Base-by-base conservation (phyloP, 495 filamentous ascomycete genomes). In the Penicillium salamii region DNA sequence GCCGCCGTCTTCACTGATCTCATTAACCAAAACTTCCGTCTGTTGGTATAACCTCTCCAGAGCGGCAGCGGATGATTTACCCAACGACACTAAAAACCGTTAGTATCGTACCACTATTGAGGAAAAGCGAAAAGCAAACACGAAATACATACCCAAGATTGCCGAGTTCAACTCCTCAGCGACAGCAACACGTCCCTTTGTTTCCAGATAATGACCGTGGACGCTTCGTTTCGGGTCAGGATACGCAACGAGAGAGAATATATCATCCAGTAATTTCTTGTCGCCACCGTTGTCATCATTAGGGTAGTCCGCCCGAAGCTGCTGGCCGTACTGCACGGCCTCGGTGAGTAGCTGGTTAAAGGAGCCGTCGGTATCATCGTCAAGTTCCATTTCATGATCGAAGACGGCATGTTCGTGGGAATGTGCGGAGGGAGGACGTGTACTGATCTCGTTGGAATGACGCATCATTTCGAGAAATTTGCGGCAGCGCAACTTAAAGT, bases 381-480 rank as follows among this genome's bases (percentile, higher is more conserved):
- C 91, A 41, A 96, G 78, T 55, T 96, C 92, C 79, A 89, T 88
- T 35, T 88, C 87, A 36, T 86, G 78, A 54, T 84, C 80, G 58
- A 81, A 77, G 41, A 78, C 71, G 42, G 83, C 80, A 32, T 78
- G 71, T 20, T 69, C 55, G 42, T 71, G 58, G 15, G 58, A 50
- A 31, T 55, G 54, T 4, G 67, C 63, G 3, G 66, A 63, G 7
- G 65, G 34, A 19, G 72, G 68, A 4, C 43, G 45, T 12, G 55
- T 56, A 41, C 62, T 79, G 8, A 87, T 69, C 52, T 96, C 90
- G 12, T 83, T 85, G 49, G 81, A 86, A 48, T 78, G 82, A 19
- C 91, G 85, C 54, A 96, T 92, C 89, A 98, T 95, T 68, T 98
- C 93, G 40, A 97, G 82, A 60, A 97, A 95, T 67, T 92, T 96